A percentile compares a stretch with the other conserved stretches of the same genome.
Conservation (phyloP, 345 rosid genomes). For the Lepidium africanum region DNA sequence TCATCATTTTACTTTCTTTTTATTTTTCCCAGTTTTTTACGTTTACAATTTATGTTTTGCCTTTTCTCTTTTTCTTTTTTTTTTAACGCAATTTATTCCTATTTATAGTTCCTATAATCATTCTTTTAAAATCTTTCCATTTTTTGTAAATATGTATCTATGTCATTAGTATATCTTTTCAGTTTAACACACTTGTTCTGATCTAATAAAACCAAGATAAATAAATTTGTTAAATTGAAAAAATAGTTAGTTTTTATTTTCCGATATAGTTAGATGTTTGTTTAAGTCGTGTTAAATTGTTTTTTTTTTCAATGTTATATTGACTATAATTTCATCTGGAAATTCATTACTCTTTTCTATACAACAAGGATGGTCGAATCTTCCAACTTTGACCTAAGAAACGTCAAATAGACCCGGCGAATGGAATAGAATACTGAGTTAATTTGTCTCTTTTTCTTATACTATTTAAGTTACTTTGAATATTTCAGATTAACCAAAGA, state of each 20-base stretch:
- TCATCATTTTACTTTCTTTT: slow-evolving; percentile 20
- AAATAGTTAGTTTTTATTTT: too few species aligned
- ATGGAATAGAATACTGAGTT: neutral
- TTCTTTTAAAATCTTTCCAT: too few species aligned
- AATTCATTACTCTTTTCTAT: neutral
- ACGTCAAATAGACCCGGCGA: neutral
- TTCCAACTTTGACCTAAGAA: neutral
- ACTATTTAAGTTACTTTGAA: neutral
- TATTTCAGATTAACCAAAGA: neutral
- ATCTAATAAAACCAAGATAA: too few species aligned
- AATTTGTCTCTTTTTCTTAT: neutral
- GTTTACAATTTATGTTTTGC: neutral
- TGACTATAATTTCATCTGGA: neutral
- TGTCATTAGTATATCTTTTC: too few species aligned
- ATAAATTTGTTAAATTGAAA: neutral
- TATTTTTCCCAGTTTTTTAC: slow-evolving; percentile 50
- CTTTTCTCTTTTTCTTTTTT: neutral
- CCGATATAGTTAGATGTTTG: neutral
- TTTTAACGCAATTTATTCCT: neutral
- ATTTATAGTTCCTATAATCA: neutral
- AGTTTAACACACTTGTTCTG: neutral
- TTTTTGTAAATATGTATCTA: too few species aligned
- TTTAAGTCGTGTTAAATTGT: neutral
- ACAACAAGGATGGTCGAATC: neutral
- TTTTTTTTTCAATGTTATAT: neutral